Evolutionary conservation across 2,329 filamentous ascomycete genomes (phyloP), one percentile per base, ranked within the genome.

Genomic region (Aspergillus latus): DNA sequence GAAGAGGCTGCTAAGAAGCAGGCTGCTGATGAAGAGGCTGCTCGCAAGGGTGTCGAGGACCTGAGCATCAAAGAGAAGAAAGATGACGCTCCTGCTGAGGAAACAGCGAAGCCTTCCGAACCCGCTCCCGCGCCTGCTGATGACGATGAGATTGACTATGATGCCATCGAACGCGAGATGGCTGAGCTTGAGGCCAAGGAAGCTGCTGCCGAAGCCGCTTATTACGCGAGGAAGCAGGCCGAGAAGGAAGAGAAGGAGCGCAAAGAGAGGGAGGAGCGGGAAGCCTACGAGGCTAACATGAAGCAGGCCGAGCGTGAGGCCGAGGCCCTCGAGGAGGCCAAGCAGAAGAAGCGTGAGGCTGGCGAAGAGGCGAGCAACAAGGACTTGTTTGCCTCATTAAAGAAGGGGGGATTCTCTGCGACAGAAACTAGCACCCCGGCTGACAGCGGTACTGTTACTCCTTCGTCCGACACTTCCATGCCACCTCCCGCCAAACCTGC

Each of bases 161-260:
- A 78, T 62, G 75, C 75, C 15, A 77, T 79, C 55, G 76, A 78
- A 63, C 72, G 73, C 40, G 78, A 80, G 59, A 59, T 78, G 63
- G 77, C 76, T 40, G 77, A 77, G 37, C 68, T 74, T 30, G 78
- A 80, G 59, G 76, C 76, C 36, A 75, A 77, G 64, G 78, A 80
- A 60, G 68, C 68, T 34, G 75, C 74, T 5, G 70, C 68, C 4
- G 78, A 80, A 59, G 74, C 72, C 45, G 74, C 72, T 11, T 80
- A 80, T 63, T 68, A 90, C 70, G 87, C 89, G 70, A 88, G 89
- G 74, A 92, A 92, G 74, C 84, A 89, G 67, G 87, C 86, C n/a
- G 86, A 91, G 70, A 90, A 90, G 73, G 77, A 78, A 59, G 77
- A 75, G 60, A 67, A 69, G 36, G 76, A 69, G 28, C 74, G 75